Conservation (phyloP, 176 grass and related monocot species). For the Cymbopogon citratus region DNA sequence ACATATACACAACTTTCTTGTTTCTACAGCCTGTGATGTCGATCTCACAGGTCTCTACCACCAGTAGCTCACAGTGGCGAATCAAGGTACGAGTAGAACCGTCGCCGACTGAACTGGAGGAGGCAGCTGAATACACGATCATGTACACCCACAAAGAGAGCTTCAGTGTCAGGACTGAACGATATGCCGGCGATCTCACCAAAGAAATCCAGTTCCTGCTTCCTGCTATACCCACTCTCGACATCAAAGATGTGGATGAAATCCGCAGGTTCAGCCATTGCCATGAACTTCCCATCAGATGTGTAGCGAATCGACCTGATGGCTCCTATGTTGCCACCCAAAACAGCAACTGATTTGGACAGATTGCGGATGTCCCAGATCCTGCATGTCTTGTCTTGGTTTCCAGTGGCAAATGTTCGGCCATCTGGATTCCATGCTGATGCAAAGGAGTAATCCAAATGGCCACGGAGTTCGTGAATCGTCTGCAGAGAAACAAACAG, state of each 20-base stretch:
- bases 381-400: constrained; percentile 86
- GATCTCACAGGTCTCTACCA: background rate
- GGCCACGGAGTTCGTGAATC: constrained; percentile 51
- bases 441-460: constrained; percentile 85
- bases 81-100: constrained; percentile 60
- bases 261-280: constrained; percentile 66
- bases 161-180: constrained; percentile 72
- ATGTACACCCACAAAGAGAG: constrained; percentile 65
- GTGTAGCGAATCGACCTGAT: constrained; percentile 72
- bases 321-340: constrained; percentile 73
- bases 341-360: constrained; percentile 57
- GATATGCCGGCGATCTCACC: constrained; percentile 72
- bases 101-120: constrained; percentile 50
- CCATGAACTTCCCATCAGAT: constrained; percentile 68
- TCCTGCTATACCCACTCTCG: constrained; percentile 44
- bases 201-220: constrained; percentile 79
- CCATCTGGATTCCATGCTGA: constrained; percentile 82
- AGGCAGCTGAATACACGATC: constrained; percentile 62
- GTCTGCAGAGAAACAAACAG: constrained; percentile 30
- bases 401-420: constrained; percentile 64
- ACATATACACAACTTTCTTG: background rate
- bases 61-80: constrained; percentile 33
- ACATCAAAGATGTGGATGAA: constrained; percentile 72
- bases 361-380: constrained; percentile 86
- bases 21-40: background rate